phyloP scores from a whole-genome alignment of 2,329 filamentous ascomycete genomes.

The Neoscytalidium dimidiatum region DNA sequence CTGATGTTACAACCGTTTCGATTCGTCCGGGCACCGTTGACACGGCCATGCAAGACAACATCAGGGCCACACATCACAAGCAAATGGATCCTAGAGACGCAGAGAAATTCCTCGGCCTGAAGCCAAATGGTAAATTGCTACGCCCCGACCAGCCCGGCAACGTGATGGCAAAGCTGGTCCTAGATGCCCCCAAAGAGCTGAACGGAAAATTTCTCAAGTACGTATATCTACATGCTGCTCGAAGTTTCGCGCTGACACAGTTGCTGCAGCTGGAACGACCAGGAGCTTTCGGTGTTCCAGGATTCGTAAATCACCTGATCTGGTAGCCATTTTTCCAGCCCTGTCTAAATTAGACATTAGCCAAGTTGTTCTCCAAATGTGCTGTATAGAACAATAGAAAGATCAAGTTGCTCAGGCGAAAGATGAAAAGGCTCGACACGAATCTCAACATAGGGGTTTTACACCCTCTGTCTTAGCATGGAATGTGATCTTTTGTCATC shows the following conservation, averaged over 20 bases:
- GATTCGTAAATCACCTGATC: constrained; percentile 6
- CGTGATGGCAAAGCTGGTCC: constrained; percentile 79
- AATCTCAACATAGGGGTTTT: constrained; percentile 21
- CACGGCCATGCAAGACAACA: constrained; percentile 84
- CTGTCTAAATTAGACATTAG: constrained; percentile 2
- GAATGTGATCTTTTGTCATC: constrained; percentile 31
- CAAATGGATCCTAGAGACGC: constrained; percentile 61
- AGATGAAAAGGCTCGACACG: constrained; percentile 27
- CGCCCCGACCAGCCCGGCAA: constrained; percentile 81
- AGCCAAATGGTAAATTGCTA: constrained; percentile 71
- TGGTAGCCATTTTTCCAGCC: too few relatives aligned
- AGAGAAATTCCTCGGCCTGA: constrained; percentile 67
- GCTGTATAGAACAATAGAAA: constrained; percentile 4
- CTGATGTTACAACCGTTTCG: constrained; percentile 70
- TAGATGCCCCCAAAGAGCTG: constrained; percentile 65
- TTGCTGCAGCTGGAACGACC: constrained; percentile 21
- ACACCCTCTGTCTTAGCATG: constrained; percentile 31
- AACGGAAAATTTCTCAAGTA: constrained; percentile 77
- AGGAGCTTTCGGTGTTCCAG: constrained; percentile 19
- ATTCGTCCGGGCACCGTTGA: constrained; percentile 81
- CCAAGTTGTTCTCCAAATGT: not conserved
- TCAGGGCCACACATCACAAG: constrained; percentile 70
- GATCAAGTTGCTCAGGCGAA: constrained; percentile 23
- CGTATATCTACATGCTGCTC: constrained; percentile 28
- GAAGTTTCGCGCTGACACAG: not conserved